These are phyloP conservation scores for Letharia lupina DNA, from an alignment of 495 filamentous ascomycete species.

Conservation along the genomic window DNA sequence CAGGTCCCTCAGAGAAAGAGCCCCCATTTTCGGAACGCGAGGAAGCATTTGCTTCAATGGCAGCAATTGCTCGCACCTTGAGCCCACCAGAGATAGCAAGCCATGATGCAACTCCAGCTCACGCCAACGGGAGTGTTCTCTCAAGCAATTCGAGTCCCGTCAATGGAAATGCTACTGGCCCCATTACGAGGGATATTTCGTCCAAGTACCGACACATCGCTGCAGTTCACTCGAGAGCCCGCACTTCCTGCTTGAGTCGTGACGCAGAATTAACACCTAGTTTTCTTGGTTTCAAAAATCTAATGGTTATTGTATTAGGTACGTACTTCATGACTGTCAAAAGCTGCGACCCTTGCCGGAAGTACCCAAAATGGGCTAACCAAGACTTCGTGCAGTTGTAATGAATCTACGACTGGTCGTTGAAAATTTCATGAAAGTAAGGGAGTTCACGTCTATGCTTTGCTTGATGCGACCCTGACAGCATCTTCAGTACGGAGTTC, in stretches of 20 bases:
- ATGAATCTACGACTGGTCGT: slow-evolving; percentile 89
- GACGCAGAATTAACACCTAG: slow-evolving; percentile 66
- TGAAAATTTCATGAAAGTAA: slow-evolving; percentile 92
- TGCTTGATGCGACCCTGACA: slow-evolving; percentile 8
- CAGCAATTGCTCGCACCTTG: neutral
- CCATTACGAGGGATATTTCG: neutral
- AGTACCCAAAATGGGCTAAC: neutral
- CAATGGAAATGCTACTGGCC: neutral
- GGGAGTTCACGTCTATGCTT: slow-evolving; percentile 8
- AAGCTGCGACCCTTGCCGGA: neutral
- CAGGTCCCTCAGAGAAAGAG: neutral
- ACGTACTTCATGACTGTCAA: slow-evolving; percentile 23
- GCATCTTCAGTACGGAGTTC: slow-evolving; percentile 66
- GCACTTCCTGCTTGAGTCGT: slow-evolving; percentile 75
- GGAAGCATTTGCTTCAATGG: neutral
- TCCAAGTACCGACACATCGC: slow-evolving; percentile 79
- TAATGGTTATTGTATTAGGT: slow-evolving; percentile 93
- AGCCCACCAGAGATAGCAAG: neutral
- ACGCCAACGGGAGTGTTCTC: neutral
- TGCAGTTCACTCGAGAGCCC: slow-evolving; percentile 64
- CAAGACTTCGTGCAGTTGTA: slow-evolving; percentile 50
- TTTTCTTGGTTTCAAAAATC: slow-evolving; percentile 87
- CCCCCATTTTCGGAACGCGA: neutral
- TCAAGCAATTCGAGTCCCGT: neutral
- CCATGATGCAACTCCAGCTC: neutral